Percentiles rank a stretch among this genome's conserved stretches.
phyloP scores from a whole-genome alignment of 2,329 filamentous ascomycete species.

The Ophiobolus disseminans region DNA sequence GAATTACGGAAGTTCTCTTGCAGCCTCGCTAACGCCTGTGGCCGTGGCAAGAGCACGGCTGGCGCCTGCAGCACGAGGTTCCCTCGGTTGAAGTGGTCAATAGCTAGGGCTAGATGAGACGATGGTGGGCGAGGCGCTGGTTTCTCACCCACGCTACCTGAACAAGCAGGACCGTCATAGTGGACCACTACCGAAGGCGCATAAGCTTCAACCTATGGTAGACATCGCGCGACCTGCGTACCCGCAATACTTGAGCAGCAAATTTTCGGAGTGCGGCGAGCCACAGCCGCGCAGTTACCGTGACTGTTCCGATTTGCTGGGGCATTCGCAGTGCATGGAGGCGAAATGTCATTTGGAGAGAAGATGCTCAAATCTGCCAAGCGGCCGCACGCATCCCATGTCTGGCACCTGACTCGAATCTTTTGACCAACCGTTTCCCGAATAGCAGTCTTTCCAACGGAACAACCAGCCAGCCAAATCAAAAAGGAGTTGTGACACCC shows the following conservation, averaged over 20 bases:
- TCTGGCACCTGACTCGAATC: slow-evolving; percentile 11
- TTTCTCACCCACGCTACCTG: slow-evolving; percentile 13
- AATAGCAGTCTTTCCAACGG: slow-evolving; percentile 10
- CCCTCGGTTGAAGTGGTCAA: slow-evolving; percentile 14
- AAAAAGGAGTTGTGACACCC: slow-evolving; percentile 6
- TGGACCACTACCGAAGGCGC: slow-evolving; percentile 25
- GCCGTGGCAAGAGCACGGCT: slow-evolving; percentile 24
- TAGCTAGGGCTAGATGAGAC: slow-evolving; percentile 18
- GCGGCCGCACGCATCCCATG: slow-evolving; percentile 10
- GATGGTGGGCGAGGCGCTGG: slow-evolving; percentile 22
- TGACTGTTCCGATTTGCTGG: slow-evolving; percentile 28
- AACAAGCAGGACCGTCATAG: slow-evolving; percentile 16
- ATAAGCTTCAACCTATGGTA: slow-evolving; percentile 18
- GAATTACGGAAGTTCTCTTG: slow-evolving; percentile 20
- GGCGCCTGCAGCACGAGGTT: slow-evolving; percentile 26
- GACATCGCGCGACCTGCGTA: slow-evolving; percentile 14
- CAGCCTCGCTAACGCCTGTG: slow-evolving; percentile 28
- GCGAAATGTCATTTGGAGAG: slow-evolving; percentile 13
- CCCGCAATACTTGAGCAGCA: slow-evolving; percentile 20
- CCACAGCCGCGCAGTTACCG: slow-evolving; percentile 25
- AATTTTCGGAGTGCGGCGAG: slow-evolving; percentile 26
- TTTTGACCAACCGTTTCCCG: slow-evolving; percentile 10
- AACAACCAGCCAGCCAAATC: slow-evolving; percentile 18
- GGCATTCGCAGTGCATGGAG: slow-evolving; percentile 9
- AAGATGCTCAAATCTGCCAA: background rate